These are phyloP conservation scores for Cyberlindnera americana DNA, from an alignment of 805 yeast genomes.

Conservation along the genomic window DNA sequence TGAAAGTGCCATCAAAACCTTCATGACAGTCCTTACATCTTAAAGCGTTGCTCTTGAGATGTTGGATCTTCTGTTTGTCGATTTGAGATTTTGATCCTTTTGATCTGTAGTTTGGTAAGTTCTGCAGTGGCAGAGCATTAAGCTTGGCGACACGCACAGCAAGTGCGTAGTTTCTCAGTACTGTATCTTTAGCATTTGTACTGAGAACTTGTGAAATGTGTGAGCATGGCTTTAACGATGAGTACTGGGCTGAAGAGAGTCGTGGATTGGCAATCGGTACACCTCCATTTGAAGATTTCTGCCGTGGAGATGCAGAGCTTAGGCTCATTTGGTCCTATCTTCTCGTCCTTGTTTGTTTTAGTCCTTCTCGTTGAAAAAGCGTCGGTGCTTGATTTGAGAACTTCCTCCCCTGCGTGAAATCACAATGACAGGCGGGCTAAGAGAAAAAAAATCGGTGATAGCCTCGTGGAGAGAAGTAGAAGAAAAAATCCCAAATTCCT, in stretches of 20 bases:
- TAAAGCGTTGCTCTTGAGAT: constrained; percentile 41
- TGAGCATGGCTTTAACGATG: constrained; percentile 22
- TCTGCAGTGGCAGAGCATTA: constrained; percentile 5
- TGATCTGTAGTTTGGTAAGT: constrained; percentile 11
- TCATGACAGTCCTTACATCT: constrained; percentile 49
- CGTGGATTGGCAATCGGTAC: neutral
- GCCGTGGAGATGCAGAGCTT: too few species aligned
- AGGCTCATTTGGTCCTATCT: too few species aligned
- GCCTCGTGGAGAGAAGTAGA: too few species aligned
- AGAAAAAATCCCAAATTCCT: too few species aligned
- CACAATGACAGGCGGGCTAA: too few species aligned
- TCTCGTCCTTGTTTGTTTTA: too few species aligned
- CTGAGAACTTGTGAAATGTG: constrained; percentile 27
- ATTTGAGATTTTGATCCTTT: constrained; percentile 21
- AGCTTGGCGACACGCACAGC: constrained; percentile 25
- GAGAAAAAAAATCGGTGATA: too few species aligned
- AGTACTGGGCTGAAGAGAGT: neutral
- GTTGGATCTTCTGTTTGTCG: constrained; percentile 36
- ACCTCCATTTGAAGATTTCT: neutral
- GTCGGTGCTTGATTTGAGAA: too few species aligned
- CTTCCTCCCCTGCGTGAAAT: too few species aligned
- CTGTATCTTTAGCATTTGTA: constrained; percentile 27
- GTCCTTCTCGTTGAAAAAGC: too few species aligned
- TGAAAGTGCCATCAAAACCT: constrained; percentile 37
- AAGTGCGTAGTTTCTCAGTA: constrained; percentile 25